phyloP scores from a whole-genome alignment of 352 stramenopile genomes.

The Phytophthora boehmeriae region DNA sequence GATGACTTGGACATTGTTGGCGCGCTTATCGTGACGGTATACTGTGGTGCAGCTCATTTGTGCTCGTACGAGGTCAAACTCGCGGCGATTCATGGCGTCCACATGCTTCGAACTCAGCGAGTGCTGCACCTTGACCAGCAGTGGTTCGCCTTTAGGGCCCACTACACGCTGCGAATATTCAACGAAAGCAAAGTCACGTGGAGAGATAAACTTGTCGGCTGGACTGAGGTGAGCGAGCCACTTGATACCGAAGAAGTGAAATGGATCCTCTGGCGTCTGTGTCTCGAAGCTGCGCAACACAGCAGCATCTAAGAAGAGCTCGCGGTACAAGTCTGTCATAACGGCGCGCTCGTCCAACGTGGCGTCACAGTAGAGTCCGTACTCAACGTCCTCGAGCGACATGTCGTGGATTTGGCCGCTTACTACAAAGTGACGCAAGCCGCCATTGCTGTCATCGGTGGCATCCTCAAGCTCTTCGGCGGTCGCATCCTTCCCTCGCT shows the following conservation, averaged over 20 bases:
- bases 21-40: constrained; percentile 47
- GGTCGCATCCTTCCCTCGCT: constrained; percentile 29
- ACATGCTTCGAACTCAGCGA: constrained; percentile 40
- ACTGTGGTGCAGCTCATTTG: constrained; percentile 49
- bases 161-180: constrained; percentile 46
- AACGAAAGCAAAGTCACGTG: constrained; percentile 54
- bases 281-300: constrained; percentile 45
- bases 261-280: constrained; percentile 42
- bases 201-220: constrained; percentile 55
- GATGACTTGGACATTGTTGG: constrained; percentile 53
- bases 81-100: constrained; percentile 41
- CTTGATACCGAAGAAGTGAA: constrained; percentile 60
- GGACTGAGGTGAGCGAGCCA: constrained; percentile 51
- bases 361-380: constrained; percentile 53
- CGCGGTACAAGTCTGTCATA: constrained; percentile 49
- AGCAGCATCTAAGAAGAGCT: constrained; percentile 50
- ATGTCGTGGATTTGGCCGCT: constrained; percentile 54
- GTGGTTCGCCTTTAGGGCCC: constrained; percentile 38
- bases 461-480: constrained; percentile 21
- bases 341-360: constrained; percentile 52
- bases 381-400: constrained; percentile 55
- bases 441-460: constrained; percentile 22
- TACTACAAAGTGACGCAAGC: constrained; percentile 48
- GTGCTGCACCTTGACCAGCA: constrained; percentile 55
- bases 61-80: constrained; percentile 52